Percentiles rank a stretch among this genome's conserved stretches.
Conservation (phyloP, 495 filamentous ascomycete genomes). For the Podospora pseudoanserina region DNA sequence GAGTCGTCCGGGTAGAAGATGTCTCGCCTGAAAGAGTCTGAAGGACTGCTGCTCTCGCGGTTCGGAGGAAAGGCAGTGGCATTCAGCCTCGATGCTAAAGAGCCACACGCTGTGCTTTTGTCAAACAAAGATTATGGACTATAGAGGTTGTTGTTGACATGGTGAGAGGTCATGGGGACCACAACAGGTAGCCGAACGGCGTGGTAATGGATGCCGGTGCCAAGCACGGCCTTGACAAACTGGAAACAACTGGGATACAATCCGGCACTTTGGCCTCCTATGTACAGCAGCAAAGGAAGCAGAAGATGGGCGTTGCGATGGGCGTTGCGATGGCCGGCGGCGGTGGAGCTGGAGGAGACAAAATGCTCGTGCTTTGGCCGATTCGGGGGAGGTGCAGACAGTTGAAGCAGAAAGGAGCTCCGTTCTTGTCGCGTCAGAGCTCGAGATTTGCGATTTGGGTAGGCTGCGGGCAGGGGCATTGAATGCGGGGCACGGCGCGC, state of each 20-base stretch:
- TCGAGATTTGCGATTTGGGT: conserved; percentile 6
- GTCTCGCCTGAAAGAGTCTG: conserved; percentile 4
- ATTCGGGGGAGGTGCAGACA: conserved; percentile 3
- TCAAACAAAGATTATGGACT: neutral
- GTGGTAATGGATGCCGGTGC: neutral
- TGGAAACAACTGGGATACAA: neutral
- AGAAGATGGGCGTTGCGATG: neutral
- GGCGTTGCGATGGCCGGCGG: neutral
- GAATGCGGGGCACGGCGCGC: conserved; percentile 10
- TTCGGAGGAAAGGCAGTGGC: neutral
- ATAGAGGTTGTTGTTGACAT: neutral
- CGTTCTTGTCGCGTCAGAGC: conserved; percentile 9
- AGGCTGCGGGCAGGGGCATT: neutral
- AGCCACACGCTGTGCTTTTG: neutral
- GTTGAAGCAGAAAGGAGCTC: conserved; percentile 11
- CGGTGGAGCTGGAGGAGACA: neutral
- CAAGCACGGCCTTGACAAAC: neutral
- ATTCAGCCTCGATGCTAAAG: conserved; percentile 5
- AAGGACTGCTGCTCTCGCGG: neutral
- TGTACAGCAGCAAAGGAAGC: neutral
- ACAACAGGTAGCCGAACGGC: neutral
- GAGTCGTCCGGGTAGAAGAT: neutral
- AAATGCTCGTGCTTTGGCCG: neutral
- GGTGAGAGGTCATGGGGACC: conserved; percentile 5
- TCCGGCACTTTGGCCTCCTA: neutral